phyloP scores from a whole-genome alignment of 2,329 filamentous ascomycete species.

The Pseudogymnoascus sp. region DNA sequence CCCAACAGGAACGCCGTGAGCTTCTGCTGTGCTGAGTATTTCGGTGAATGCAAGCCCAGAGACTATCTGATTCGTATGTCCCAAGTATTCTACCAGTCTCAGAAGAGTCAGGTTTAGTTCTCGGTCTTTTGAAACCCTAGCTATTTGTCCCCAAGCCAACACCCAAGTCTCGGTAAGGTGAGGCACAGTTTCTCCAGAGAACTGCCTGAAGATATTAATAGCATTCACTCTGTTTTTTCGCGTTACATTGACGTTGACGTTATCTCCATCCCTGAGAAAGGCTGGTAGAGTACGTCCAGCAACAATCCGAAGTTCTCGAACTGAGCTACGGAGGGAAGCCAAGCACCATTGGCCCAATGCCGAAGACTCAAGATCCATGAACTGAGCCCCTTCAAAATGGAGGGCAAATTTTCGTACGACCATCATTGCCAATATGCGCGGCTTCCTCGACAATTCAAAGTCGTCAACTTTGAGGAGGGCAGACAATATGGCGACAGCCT shows the following conservation, averaged over 20 bases:
- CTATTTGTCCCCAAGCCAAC: slow-evolving; percentile 77
- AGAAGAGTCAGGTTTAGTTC: slow-evolving; percentile 81
- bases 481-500: neutral
- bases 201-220: slow-evolving; percentile 60
- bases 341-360: slow-evolving; percentile 71
- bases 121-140: slow-evolving; percentile 61
- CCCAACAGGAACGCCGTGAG: slow-evolving; percentile 50
- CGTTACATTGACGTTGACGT: slow-evolving; percentile 39
- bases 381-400: slow-evolving; percentile 50
- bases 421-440: slow-evolving; percentile 62
- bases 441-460: slow-evolving; percentile 47
- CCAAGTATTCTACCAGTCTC: slow-evolving; percentile 77
- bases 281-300: slow-evolving; percentile 46
- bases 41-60: slow-evolving; percentile 78
- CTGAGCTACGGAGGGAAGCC: slow-evolving; percentile 70
- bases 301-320: slow-evolving; percentile 75
- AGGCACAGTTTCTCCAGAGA: slow-evolving; percentile 60
- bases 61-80: slow-evolving; percentile 70
- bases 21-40: slow-evolving; percentile 63
- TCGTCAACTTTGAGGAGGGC: slow-evolving; percentile 18
- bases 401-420: slow-evolving; percentile 59
- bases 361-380: slow-evolving; percentile 61
- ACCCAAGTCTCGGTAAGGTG: slow-evolving; percentile 75
- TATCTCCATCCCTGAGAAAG: slow-evolving; percentile 37
- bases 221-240: slow-evolving; percentile 59